Evolutionary conservation across 2,329 filamentous ascomycete genomes (phyloP).

Genomic region (Aspergillus hortae): DNA sequence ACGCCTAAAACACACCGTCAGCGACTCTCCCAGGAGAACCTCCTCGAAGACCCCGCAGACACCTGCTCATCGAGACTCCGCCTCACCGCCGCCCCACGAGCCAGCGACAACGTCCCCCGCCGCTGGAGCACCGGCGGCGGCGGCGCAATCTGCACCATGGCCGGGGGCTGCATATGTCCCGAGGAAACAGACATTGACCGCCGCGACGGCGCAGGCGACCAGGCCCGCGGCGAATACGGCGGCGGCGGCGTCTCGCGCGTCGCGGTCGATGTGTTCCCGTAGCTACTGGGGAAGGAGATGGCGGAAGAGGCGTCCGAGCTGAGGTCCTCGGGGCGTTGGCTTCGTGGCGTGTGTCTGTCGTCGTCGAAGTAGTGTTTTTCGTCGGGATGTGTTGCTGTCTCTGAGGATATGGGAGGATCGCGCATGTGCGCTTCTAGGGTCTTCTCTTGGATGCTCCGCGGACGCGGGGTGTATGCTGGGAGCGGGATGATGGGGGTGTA

Average conservation of each 20-base stretch:
- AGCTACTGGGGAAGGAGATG: constrained; percentile 41
- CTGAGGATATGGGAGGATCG: constrained; percentile 26
- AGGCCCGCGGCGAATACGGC: constrained; percentile 34
- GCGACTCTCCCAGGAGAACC: constrained; percentile 28
- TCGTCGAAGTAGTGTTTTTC: constrained; percentile 31
- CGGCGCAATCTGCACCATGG: constrained; percentile 27
- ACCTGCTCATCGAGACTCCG: constrained; percentile 4
- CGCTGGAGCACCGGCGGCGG: constrained; percentile 24
- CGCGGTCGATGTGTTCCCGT: constrained; percentile 43
- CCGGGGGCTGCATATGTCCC: constrained; percentile 3
- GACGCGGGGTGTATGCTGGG: constrained; percentile 40
- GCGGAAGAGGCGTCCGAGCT: constrained; percentile 39
- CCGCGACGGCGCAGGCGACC: constrained; percentile 26
- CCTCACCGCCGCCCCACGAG: neutral
- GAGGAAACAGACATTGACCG: constrained; percentile 32
- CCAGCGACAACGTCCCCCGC: constrained; percentile 4
- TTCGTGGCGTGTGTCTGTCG: neutral
- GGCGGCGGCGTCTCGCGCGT: constrained; percentile 42
- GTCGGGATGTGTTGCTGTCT: constrained; percentile 17
- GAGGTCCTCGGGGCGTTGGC: constrained; percentile 21
- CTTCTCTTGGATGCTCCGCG: constrained; percentile 38
- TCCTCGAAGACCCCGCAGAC: neutral
- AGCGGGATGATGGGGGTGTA: constrained; percentile 34
- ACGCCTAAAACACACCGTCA: constrained; percentile 1
- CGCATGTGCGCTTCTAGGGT: constrained; percentile 34